Base-by-base conservation (phyloP, 768 basidiomycete species). In the Lactifluus rugatus region DNA sequence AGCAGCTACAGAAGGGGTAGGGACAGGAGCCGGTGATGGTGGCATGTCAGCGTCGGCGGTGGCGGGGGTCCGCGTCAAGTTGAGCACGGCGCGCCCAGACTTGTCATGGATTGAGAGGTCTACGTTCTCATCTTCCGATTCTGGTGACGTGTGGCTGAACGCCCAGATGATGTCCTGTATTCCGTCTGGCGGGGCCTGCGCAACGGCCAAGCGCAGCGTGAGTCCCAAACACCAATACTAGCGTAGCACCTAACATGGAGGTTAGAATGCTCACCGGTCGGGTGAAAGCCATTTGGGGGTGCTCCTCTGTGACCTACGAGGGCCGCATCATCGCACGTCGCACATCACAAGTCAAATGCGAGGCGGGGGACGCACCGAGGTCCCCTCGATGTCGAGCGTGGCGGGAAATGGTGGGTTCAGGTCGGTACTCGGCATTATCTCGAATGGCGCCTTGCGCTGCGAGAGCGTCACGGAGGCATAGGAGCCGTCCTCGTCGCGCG, bases 381-480 rank as follows among this genome's bases (percentile, higher is more conserved):
- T 55, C 21, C 9, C 1, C 4, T 46, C 31, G 73, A 68, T 59
- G 1, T 69, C 67, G 8, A 77, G 56, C 1, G 75, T 73, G 25
- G 85, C 84, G 0, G 71, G 60, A 57, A 82, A 71, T 0, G 81
- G 76, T 16, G 85, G 85, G 58, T 66, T 74, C 6, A 72, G 47
- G 54, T 76, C 81, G 50, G 83, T 76, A 14, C 71, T 77, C 6
- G 87, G 87, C 79, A 80, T 79, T 4, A 74, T 71, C 60, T 84
- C 74, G 6, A 64, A 66, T 1, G 75, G 62, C 0, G 86, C 81
- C 31, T 68, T 70, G 19, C 86, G 77, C 66, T 89, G 87, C 7
- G 84, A 85, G 23, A 89, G 69, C 13, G 84, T 85, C 57, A 85
- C 72, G 21, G 74, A 68, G 13, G 2, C 4, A 16, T 41, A 26